These are phyloP conservation scores for Bacidia gigantensis DNA, from an alignment of 495 filamentous ascomycete species.

Conservation along the genomic window DNA sequence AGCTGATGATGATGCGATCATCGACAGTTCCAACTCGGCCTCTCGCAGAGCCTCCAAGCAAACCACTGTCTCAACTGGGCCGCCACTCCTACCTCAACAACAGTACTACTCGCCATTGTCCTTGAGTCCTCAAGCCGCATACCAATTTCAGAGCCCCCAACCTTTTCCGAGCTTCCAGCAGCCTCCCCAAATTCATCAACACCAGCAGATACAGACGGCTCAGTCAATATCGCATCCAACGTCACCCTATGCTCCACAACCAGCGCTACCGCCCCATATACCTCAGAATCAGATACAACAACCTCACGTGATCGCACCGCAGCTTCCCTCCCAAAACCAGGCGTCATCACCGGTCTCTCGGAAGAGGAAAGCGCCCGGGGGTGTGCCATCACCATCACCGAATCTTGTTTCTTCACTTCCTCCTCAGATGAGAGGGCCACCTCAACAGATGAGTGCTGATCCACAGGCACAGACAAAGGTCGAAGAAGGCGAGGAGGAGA, in stretches of 20 bases:
- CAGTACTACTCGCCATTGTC: slow-evolving; percentile 1
- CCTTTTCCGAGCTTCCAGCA: not conserved
- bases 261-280: slow-evolving; percentile 18
- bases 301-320: slow-evolving; percentile 20
- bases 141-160: slow-evolving; percentile 1
- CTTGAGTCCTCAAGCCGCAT: not conserved
- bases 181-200: slow-evolving; percentile 31
- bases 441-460: slow-evolving; percentile 21
- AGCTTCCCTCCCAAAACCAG: slow-evolving; percentile 27
- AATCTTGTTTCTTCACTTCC: slow-evolving; percentile 21
- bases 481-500: slow-evolving; percentile 20
- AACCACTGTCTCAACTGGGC: slow-evolving; percentile 5
- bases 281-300: slow-evolving; percentile 29
- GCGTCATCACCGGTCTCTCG: slow-evolving; percentile 25
- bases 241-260: slow-evolving; percentile 13
- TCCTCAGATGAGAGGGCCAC: slow-evolving; percentile 21
- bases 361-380: slow-evolving; percentile 31
- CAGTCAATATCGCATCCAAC: slow-evolving; percentile 26
- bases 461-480: slow-evolving; percentile 9
- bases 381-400: slow-evolving; percentile 13
- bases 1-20: slow-evolving; percentile 2
- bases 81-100: slow-evolving; percentile 6
- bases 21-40: slow-evolving; percentile 9
- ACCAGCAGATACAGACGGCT: slow-evolving; percentile 33
- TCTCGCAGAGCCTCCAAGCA: slow-evolving; percentile 12